phyloP scores from a whole-genome alignment of 1,284 basidiomycete genomes.

The Malassezia sympodialis region DNA sequence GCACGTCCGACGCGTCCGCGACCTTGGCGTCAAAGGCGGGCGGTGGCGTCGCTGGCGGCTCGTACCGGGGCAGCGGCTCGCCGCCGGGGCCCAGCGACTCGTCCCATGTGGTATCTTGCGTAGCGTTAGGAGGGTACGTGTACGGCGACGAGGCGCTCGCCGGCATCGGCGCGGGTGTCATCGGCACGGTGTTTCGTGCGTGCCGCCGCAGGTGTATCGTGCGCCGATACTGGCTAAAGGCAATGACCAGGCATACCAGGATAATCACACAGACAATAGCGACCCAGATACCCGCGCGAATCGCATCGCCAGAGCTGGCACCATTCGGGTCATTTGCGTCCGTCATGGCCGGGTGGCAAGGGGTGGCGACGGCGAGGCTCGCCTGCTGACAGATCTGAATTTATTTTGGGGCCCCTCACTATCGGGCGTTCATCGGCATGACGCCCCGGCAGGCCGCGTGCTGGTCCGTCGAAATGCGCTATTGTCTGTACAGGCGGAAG shows the following conservation, averaged over 20 bases:
- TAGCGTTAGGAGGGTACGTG: not conserved
- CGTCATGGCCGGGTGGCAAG: not conserved
- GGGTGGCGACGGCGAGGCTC: not conserved
- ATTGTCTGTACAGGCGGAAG: too few species aligned
- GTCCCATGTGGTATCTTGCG: not conserved
- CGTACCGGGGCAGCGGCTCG: constrained; percentile 3
- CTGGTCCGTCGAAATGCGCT: too few species aligned
- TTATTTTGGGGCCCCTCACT: not conserved
- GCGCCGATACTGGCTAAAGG: not conserved
- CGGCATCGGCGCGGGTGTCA: not conserved
- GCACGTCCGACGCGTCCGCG: not conserved
- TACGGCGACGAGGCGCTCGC: not conserved
- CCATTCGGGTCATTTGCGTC: not conserved
- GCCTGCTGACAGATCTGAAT: not conserved
- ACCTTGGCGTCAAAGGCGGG: not conserved
- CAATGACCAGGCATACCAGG: not conserved
- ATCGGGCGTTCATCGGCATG: not conserved
- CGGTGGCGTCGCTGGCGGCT: constrained; percentile 6
- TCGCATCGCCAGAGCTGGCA: not conserved
- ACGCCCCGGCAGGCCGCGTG: not conserved
- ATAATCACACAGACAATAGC: not conserved
- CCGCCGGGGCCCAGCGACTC: not conserved
- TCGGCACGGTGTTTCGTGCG: not conserved
- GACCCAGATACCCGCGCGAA: not conserved
- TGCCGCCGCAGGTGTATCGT: not conserved